Conservation (phyloP, 2,329 filamentous ascomycete species). For the Blastomyces silverae region DNA sequence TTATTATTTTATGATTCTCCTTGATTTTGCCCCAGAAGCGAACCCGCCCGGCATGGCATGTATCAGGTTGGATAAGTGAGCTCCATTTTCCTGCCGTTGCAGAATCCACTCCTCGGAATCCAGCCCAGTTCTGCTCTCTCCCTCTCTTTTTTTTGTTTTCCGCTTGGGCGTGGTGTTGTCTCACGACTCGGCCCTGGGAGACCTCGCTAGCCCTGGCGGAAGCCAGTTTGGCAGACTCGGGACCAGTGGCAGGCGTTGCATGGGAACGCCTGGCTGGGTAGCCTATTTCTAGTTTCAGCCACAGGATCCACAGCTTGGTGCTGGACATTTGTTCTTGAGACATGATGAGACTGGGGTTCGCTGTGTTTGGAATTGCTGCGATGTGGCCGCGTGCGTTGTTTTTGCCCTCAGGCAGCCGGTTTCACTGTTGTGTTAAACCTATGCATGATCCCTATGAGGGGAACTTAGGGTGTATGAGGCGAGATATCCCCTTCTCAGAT, state of each 20-base stretch:
- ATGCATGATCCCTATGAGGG: background rate
- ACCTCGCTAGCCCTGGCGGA: background rate
- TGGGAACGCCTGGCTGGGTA: background rate
- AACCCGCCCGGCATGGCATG: background rate
- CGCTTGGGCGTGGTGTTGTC: background rate
- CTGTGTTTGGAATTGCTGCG: background rate
- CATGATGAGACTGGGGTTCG: background rate
- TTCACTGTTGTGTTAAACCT: background rate
- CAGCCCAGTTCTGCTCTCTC: background rate
- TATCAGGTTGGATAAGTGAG: slow-evolving; percentile 3
- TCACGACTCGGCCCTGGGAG: background rate
- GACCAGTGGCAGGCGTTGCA: slow-evolving; percentile 1
- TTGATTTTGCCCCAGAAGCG: too few species aligned
- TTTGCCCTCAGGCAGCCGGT: background rate
- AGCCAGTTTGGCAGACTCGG: background rate
- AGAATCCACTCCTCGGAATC: slow-evolving; percentile 2
- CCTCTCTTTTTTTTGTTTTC: background rate
- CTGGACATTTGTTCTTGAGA: background rate
- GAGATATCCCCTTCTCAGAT: background rate
- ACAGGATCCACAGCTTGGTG: background rate
- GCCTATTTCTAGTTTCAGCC: background rate
- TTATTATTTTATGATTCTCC: background rate
- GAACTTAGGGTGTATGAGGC: background rate
- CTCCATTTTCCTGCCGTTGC: background rate
- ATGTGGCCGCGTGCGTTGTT: too few species aligned